Evolutionary conservation across 805 yeast genomes (phyloP), one percentile per base, ranked within the genome.

Genomic region (Ogataea nakhonphanomensis): DNA sequence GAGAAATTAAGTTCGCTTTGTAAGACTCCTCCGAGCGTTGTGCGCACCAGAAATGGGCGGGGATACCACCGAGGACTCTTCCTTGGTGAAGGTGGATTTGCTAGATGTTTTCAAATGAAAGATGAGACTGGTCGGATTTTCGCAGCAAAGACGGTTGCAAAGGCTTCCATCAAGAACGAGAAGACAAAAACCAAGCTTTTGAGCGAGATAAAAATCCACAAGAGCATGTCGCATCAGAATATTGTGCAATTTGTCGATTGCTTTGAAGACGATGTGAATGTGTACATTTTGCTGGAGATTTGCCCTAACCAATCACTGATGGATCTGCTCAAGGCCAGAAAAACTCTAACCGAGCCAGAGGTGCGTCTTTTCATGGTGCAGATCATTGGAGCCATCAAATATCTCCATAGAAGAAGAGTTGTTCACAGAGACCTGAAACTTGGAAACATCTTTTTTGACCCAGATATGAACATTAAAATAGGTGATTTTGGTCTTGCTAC

Each of bases 401-500:
- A 91, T 61, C 78, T 93, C 77, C 99, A 93, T 59, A 74, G 84
- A 33, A 78, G 95, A 64, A 75, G 95, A 58, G 96, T 93, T 10
- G 85, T 93, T 48, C 99, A 93, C 67, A 77, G 99, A 65, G 99
- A 93, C 64, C 74, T 93, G 61, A 93, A 93, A 67, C 76, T 95
- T 42, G 99, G 99, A 22, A 93, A 93, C 63, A 88, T 93, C 49
- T 91, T 93, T 64, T 83, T 93, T 53, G 99, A 93, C 61, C 85
- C 88, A 8, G 75, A 86, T 33, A 93, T 91, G 95, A 87, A 89
- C 63, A 74, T 91, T 57, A 93, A 93, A 62, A 84, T 93, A 46
- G 99, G 99, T 49, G 99, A 93, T 64, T 93, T 93, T 67, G 99
- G 99, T 24, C 74, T 93, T 45, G 99, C 99, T n/a, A 89, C 97